Evolutionary conservation across 2,329 filamentous ascomycete species (phyloP), one percentile per base, ranked within the genome.

Genomic region (Atkinsonella hypoxylon): DNA sequence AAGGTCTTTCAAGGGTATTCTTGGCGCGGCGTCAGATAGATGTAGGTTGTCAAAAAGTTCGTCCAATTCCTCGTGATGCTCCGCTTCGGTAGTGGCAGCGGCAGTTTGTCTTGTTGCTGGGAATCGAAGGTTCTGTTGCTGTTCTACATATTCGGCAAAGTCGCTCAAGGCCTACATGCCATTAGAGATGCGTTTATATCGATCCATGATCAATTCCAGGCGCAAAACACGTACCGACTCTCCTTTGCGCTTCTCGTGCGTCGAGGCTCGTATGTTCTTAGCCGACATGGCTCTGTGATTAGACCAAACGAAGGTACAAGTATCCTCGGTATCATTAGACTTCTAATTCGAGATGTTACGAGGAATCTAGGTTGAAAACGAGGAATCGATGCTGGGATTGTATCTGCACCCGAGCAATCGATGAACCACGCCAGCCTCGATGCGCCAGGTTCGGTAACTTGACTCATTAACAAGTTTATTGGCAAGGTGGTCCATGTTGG

Each of bases 141-240:
- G 86, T 67, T 97, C 89, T 57, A 96, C 93, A 62, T 96, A 97
- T 62, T 98, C 93, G 67, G 90, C 89, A 65, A 98, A 98, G 61
- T 97, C 93, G 72, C 87, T 93, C 51, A 98, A 77, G 12, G 91
- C 90, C 77, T 58, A 38, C 36, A 18, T 30, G 30, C 11, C 31
- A 55, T 58, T 17, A 55, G 50, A 50, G 6, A 31, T n/a, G 15
- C 15, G 10, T 3, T 5, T 2, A 5, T 4, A 7, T 26, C 8
- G 26, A 5, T 26, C 5, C 26, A 26, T 38, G 42, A 18, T 13
- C 30, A 12, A 5, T 5, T n/a, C n/a, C 12, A 2, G 9, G 30
- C 36, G 13, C 34, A 9, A 38, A 39, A 18, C 31, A 53, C 78
- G 54, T 78, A 91, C 88, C 54, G 87, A 81, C 71, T 96, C 90